Evolutionary conservation across 345 rosid species (phyloP), one percentile per base, ranked within the genome.

Genomic region (Erucastrum elatum): DNA sequence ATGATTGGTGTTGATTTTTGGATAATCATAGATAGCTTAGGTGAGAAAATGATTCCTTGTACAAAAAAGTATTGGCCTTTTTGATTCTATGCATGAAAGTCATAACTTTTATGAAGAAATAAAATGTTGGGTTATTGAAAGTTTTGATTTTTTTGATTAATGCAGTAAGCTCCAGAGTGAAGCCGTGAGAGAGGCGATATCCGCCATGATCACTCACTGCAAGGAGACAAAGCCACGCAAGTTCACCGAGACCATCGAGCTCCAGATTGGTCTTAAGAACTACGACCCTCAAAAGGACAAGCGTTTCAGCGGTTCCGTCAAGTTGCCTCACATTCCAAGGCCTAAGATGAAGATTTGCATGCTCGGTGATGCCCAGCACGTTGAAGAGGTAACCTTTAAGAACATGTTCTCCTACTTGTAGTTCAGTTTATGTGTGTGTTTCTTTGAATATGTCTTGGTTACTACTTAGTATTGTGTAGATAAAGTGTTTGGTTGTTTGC

Each of bases 281-380:
- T 94, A 94, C 67, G 98, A 92, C 72, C 96, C 97, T 1, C 98
- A 94, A 53, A 94, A 94, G 80, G 98, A 94, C 55, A 94, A 94
- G 82, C 87, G 98, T 68, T 92, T 94, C 84, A 94, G 97, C 31
- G 98, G 98, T 1, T 89, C 97, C 0, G 98, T 94, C 0, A 94
- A 92, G 82, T 70, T 94, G 85, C 98, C 97, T 4, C 97, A 92
- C 80, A 88, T 94, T 65, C 98, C 97, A 8, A 91, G 98, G 27
- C 94, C 97, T 1, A 91, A 91, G 84, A 90, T 91, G 98, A 91
- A 89, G 85, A 87, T 94, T 10, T 94, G 98, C 84, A 94, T 94
- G 97, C 94, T 94, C 51, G 98, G 97, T 46, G 98, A 94, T 69
- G 97, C 98, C 4, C 98, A 89, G 72, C 96, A 92, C 63, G 96